Evolutionary conservation across 495 filamentous ascomycete species (phyloP).

Genomic region (Penicillium bialowiezense): DNA sequence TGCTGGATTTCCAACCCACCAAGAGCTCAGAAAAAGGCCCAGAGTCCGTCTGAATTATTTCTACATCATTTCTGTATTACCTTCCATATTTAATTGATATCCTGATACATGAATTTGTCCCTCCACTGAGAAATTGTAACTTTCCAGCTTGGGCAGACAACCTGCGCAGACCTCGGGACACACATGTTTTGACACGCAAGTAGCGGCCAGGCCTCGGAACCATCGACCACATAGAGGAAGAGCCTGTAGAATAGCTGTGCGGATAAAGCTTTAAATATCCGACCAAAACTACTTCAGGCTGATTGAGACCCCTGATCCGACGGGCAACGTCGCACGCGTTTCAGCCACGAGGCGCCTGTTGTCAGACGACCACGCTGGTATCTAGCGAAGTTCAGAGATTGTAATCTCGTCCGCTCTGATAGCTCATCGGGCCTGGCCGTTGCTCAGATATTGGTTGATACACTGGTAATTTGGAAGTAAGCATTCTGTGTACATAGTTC

Average conservation of each 20-base stretch:
- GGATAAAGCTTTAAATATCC: too few species aligned
- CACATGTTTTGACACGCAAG: too few species aligned
- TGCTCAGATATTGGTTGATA: not conserved
- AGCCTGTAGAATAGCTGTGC: too few species aligned
- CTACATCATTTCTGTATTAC: not conserved
- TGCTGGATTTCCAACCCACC: not conserved
- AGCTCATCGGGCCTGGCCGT: conserved; percentile 2
- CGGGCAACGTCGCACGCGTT: not conserved
- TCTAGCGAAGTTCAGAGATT: not conserved
- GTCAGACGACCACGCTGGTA: conserved; percentile 1
- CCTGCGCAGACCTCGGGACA: too few species aligned
- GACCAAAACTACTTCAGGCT: not conserved
- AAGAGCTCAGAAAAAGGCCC: not conserved
- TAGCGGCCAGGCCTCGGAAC: too few species aligned
- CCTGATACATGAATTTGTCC: too few species aligned
- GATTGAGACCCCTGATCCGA: not conserved
- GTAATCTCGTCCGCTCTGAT: not conserved
- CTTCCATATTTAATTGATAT: not conserved
- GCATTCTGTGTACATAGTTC: too few species aligned
- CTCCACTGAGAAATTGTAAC: too few species aligned
- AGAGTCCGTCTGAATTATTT: conserved; percentile 9
- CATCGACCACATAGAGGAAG: too few species aligned
- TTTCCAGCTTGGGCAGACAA: too few species aligned
- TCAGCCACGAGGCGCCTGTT: not conserved
- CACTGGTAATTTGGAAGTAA: too few species aligned